Percentiles rank a stretch among this genome's conserved stretches.
phyloP scores from a whole-genome alignment of 306 rosid genomes.

The Inga laurina region DNA sequence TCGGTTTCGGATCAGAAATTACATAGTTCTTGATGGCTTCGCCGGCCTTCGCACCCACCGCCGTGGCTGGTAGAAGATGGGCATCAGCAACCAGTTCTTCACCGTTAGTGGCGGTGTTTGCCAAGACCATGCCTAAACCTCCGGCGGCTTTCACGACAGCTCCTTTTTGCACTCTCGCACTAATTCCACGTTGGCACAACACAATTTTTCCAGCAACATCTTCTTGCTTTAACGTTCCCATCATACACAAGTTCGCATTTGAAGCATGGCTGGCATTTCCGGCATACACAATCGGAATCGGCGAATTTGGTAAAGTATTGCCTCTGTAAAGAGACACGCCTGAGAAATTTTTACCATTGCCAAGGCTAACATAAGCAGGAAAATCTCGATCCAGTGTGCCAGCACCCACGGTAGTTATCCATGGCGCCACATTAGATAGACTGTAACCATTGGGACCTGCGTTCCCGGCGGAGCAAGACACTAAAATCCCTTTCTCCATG shows the following conservation, averaged over 20 bases:
- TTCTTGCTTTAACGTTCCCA: slow-evolving; percentile 65
- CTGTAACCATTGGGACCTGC: slow-evolving; percentile 74
- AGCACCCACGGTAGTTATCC: slow-evolving; percentile 96
- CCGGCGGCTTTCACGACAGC: slow-evolving; percentile 77
- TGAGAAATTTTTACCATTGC: slow-evolving; percentile 73
- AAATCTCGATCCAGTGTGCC: slow-evolving; percentile 97
- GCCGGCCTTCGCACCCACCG: slow-evolving; percentile 69
- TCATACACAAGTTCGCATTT: slow-evolving; percentile 74
- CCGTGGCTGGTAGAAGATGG: slow-evolving; percentile 73
- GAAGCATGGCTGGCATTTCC: slow-evolving; percentile 63
- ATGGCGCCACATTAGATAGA: slow-evolving; percentile 78
- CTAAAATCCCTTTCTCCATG: slow-evolving; percentile 82
- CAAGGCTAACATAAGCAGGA: slow-evolving; percentile 73
- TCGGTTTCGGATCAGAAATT: slow-evolving; percentile 54
- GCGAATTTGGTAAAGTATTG: slow-evolving; percentile 45
- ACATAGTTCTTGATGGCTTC: slow-evolving; percentile 54
- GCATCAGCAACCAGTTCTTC: slow-evolving; percentile 92
- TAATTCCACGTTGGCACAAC: slow-evolving; percentile 80
- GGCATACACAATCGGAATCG: slow-evolving; percentile 64
- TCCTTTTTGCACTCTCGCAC: slow-evolving; percentile 88
- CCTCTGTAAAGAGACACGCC: slow-evolving; percentile 84
- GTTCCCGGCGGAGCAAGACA: slow-evolving; percentile 91
- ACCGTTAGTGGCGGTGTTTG: slow-evolving; percentile 80
- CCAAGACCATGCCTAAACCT: slow-evolving; percentile 75
- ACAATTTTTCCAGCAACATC: slow-evolving; percentile 80